Conservation (phyloP, 1,284 basidiomycete genomes). For the Rugosomyces carneus region DNA sequence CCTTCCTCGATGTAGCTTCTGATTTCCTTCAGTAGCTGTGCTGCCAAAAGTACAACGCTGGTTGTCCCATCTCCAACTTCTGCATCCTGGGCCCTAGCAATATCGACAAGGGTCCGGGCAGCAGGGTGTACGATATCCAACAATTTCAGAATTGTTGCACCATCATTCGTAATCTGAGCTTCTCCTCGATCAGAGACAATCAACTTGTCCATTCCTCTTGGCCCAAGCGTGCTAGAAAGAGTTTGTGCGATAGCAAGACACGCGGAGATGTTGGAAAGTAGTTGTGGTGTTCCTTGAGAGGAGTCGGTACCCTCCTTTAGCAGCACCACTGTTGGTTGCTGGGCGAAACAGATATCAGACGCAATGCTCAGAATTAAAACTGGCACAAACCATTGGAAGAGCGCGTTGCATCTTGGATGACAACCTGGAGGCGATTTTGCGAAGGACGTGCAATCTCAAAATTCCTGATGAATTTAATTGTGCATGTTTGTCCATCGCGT, state of each 20-base stretch:
- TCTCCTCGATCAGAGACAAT: conserved; percentile 90
- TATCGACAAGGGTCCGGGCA: conserved; percentile 93
- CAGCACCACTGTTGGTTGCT: conserved; percentile 96
- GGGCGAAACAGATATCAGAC: conserved; percentile 9
- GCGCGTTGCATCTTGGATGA: conserved; percentile 63
- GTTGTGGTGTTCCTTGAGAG: conserved; percentile 91
- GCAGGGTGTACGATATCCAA: conserved; percentile 98
- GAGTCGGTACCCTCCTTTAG: conserved; percentile 94
- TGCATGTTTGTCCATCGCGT: conserved; percentile 27
- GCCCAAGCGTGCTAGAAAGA: conserved; percentile 92
- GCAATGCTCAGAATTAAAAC: background rate
- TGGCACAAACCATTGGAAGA: conserved; percentile 54
- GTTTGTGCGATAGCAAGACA: conserved; percentile 89
- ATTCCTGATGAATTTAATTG: conserved; percentile 18
- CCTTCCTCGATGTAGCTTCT: conserved; percentile 94
- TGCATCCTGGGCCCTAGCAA: conserved; percentile 96
- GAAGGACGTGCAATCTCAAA: background rate
- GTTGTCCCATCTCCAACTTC: conserved; percentile 99
- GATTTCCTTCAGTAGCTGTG: conserved; percentile 93
- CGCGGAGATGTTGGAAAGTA: conserved; percentile 95
- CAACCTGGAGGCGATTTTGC: conserved; percentile 16
- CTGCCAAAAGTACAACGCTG: conserved; percentile 89
- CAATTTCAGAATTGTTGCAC: conserved; percentile 95
- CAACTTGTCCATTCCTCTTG: conserved; percentile 98
- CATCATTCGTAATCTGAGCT: conserved; percentile 98